Base-by-base conservation (phyloP, 1,284 basidiomycete species). In the Leucoagaricus sp. region DNA sequence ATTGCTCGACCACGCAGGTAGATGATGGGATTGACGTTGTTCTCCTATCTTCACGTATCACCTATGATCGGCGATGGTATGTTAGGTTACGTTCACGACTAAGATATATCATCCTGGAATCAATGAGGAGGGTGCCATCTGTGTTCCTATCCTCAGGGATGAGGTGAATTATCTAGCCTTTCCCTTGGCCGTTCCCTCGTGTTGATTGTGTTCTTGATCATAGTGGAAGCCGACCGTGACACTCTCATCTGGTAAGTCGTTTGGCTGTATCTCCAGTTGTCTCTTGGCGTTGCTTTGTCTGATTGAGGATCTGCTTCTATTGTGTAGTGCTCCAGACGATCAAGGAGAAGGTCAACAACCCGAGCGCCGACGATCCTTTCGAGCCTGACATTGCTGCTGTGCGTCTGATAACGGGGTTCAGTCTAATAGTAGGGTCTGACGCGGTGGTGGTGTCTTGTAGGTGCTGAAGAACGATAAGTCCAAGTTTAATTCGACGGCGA, bases 41-140 rank as follows among this genome's bases (percentile, higher is more conserved):
- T 38, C 6, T 57, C 49, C 42, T 46, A 57, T 57, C 49, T 47
- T 7, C 36, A 15, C 44, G 41, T 26, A 51, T 52, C 49, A 13
- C 12, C 17, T 41, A 21, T 41, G 40, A 41, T 38, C 29, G 13
- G n/a, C n/a, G n/a, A n/a, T n/a, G n/a, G n/a, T n/a, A n/a, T n/a
- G n/a, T 31, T 53, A 95, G 93, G 88, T 95, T 58, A 85, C 83
- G 41, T 95, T 95, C 74, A 84, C 76, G 45, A 96, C 94, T 36
- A 93, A 89, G 77, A 89, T 94, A 58, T 96, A 96, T 68, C 94
- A 96, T 73, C 94, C 94, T 13, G 94, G 94, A 53, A 90, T 96
- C 67, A 94, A 96, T 62, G 91, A 94, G 58, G 92, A 96, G 67
- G 94, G 93, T 38, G 77, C 81, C 28, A 92, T 93, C 55, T 93